These are phyloP conservation scores for Sideroxylon spinosum DNA, from an alignment of 179 eudicot species.

Conservation along the genomic window DNA sequence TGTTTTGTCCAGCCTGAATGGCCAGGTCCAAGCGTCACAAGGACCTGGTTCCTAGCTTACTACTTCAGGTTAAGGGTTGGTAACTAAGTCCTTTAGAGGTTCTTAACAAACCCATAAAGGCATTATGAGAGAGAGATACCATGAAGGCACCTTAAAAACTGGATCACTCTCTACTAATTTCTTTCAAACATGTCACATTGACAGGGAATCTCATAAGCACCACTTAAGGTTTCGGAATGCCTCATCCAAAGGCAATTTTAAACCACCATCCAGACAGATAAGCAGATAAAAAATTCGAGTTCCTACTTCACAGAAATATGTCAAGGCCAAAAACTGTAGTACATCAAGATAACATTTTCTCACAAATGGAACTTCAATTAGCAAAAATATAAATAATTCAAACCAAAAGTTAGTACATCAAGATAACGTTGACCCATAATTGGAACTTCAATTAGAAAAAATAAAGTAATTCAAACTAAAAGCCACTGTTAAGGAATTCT, in stretches of 20 bases:
- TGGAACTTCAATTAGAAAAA: neutral
- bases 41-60: neutral
- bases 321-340: neutral
- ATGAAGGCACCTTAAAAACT: neutral
- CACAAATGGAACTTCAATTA: neutral
- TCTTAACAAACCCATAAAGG: neutral
- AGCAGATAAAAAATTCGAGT: neutral
- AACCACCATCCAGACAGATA: neutral
- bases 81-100: too few species aligned
- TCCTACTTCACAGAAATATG: neutral
- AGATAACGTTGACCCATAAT: neutral
- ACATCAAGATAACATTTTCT: neutral
- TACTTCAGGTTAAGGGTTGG: neutral
- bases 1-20: neutral
- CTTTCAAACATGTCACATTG: neutral
- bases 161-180: neutral
- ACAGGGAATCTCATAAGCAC: neutral
- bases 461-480: neutral
- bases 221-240: neutral
- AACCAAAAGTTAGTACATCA: neutral
- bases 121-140: too few species aligned
- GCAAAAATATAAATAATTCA: neutral
- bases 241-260: neutral
- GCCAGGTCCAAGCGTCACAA: neutral
- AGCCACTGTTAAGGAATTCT: neutral